A percentile compares a stretch with the other conserved stretches of the same genome.
Evolutionary conservation across 345 rosid species (phyloP).

Genomic region (Populus pruinosa): DNA sequence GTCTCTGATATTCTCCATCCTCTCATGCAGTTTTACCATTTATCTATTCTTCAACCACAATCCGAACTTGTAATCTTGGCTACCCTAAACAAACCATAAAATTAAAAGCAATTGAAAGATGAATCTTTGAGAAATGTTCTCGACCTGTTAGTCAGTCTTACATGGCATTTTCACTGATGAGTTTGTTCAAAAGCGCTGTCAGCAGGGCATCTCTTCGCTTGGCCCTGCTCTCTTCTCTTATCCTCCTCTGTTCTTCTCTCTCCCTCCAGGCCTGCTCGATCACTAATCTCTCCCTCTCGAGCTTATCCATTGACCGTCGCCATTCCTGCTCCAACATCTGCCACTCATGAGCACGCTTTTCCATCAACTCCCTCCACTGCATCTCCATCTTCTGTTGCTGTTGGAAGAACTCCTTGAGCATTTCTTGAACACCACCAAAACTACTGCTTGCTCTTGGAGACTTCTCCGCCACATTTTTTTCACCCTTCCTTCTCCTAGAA

Average conservation of each 20-base stretch:
- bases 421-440: slow-evolving; percentile 21
- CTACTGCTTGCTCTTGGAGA: slow-evolving; percentile 20
- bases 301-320: slow-evolving; percentile 47
- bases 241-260: slow-evolving; percentile 52
- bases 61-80: neutral
- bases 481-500: slow-evolving; percentile 44
- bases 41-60: neutral
- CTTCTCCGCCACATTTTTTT: slow-evolving; percentile 16
- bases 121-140: neutral
- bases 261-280: slow-evolving; percentile 52
- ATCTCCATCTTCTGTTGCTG: slow-evolving; percentile 50
- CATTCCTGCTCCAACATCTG: slow-evolving; percentile 50
- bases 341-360: slow-evolving; percentile 45
- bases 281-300: slow-evolving; percentile 51
- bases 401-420: slow-evolving; percentile 45
- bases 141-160: slow-evolving; percentile 2
- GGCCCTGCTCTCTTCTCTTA: slow-evolving; percentile 49
- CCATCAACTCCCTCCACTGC: slow-evolving; percentile 50
- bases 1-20: neutral
- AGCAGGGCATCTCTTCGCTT: slow-evolving; percentile 51
- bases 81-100: neutral
- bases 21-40: neutral
- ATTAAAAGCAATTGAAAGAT: neutral
- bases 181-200: slow-evolving; percentile 45
- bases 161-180: slow-evolving; percentile 29